phyloP scores from a whole-genome alignment of 2,329 filamentous ascomycete genomes.

The Mollisiaceae sp. region DNA sequence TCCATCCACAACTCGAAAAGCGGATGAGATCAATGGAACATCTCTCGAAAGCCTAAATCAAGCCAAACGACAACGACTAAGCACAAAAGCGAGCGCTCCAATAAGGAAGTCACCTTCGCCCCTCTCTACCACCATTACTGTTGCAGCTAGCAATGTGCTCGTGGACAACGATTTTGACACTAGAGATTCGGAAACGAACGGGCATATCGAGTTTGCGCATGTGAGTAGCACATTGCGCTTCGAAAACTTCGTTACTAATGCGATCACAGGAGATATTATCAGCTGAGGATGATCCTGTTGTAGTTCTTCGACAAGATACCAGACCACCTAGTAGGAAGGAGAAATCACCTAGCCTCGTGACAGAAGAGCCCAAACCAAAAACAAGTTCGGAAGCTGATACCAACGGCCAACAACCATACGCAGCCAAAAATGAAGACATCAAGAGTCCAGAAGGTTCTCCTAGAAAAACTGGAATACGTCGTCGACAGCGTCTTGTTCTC shows the following conservation, averaged over 20 bases:
- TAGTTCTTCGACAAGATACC: background rate
- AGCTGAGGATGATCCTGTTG: background rate
- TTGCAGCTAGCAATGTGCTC: background rate
- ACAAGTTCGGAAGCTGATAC: background rate
- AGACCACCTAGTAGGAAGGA: background rate
- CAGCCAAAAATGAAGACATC: background rate
- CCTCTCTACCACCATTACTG: background rate
- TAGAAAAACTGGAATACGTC: background rate
- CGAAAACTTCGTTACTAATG: background rate
- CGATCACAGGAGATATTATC: background rate
- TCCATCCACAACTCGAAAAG: background rate
- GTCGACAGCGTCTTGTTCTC: background rate
- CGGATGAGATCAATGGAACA: background rate
- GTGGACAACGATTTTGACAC: background rate
- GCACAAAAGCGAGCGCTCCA: background rate
- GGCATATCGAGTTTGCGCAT: background rate
- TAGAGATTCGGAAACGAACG: background rate
- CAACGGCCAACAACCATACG: background rate
- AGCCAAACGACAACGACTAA: background rate
- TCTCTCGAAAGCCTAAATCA: background rate
- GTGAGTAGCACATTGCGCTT: background rate
- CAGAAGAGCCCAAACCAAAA: background rate
- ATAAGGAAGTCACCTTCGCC: background rate
- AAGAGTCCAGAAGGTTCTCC: no score
- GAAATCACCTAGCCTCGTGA: background rate